phyloP scores from a whole-genome alignment of 306 rosid genomes.

The Lathyrus sativus region DNA sequence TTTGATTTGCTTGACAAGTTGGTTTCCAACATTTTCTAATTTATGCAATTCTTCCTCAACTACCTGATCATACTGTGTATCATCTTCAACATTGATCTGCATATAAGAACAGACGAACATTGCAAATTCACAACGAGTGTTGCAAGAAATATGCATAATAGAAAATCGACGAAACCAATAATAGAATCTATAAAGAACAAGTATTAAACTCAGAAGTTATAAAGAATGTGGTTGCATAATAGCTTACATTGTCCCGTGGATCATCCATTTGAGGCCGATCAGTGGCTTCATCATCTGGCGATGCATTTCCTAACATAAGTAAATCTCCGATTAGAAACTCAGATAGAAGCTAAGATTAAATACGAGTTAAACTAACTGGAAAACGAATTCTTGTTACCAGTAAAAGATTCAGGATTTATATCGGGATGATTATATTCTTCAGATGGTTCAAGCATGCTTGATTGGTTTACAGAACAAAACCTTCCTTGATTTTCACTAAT shows the following conservation, averaged over 20 bases:
- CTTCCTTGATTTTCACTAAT: slow-evolving; percentile 50
- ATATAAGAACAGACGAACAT: slow-evolving; percentile 12
- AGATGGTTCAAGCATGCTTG: slow-evolving; percentile 38
- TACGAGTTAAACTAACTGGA: slow-evolving; percentile 39
- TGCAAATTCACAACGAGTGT: slow-evolving; percentile 1
- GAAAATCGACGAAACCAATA: slow-evolving; percentile 17
- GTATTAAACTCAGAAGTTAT: slow-evolving; percentile 6
- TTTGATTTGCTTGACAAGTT: slow-evolving; percentile 41
- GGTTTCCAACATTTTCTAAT: slow-evolving; percentile 44
- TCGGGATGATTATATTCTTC: slow-evolving; percentile 35
- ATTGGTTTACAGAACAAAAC: slow-evolving; percentile 42
- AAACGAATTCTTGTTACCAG: slow-evolving; percentile 35
- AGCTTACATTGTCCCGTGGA: slow-evolving; percentile 51
- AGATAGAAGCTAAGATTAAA: slow-evolving; percentile 42
- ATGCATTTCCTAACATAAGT: slow-evolving; percentile 43
- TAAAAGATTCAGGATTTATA: slow-evolving; percentile 38
- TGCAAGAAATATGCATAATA: neutral
- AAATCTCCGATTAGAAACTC: slow-evolving; percentile 40
- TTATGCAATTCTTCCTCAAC: slow-evolving; percentile 51
- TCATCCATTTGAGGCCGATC: slow-evolving; percentile 32
- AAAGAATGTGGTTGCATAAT: neutral
- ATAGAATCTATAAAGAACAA: slow-evolving; percentile 5
- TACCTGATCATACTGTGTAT: slow-evolving; percentile 40
- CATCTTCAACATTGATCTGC: slow-evolving; percentile 47
- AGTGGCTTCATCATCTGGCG: slow-evolving; percentile 37